Evolutionary conservation across 2,329 filamentous ascomycete species (phyloP).

Genomic region (Emydomyces testavorans): DNA sequence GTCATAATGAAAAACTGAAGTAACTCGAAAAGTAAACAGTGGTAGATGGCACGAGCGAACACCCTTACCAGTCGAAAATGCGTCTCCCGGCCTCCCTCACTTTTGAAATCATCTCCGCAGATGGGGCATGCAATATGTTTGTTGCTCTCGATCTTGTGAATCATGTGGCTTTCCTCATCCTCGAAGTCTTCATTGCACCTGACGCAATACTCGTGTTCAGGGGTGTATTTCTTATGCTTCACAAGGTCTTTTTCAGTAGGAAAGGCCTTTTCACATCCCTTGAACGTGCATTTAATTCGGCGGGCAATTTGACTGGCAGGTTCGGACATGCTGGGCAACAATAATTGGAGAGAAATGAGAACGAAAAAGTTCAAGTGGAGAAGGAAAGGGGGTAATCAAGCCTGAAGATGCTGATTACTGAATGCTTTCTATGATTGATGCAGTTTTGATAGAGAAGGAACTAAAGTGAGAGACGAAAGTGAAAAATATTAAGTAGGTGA

Average conservation of each 20-base stretch:
- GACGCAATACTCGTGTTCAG: conserved; percentile 33
- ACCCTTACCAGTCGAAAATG: conserved; percentile 42
- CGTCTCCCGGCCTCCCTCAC: conserved; percentile 38
- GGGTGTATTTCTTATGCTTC: conserved; percentile 39
- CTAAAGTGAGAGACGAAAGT: too few relatives aligned
- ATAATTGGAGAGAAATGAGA: not conserved
- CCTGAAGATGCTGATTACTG: too few relatives aligned
- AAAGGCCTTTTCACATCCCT: conserved; percentile 39
- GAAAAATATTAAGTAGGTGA: too few relatives aligned
- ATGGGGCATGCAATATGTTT: conserved; percentile 45
- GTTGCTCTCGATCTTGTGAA: conserved; percentile 40
- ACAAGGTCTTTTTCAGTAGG: conserved; percentile 37
- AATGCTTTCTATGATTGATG: too few relatives aligned
- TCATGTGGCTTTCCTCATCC: conserved; percentile 34
- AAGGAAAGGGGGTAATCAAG: not conserved
- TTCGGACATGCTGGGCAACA: not conserved
- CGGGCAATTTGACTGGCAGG: conserved; percentile 10
- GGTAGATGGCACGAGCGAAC: not conserved
- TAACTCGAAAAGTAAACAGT: not conserved
- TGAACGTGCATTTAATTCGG: conserved; percentile 36
- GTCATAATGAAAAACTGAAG: too few relatives aligned
- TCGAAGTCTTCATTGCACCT: conserved; percentile 38
- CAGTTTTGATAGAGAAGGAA: too few relatives aligned
- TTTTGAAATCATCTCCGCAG: conserved; percentile 47
- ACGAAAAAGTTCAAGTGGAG: not conserved